Evolutionary conservation across 441 rosid species (phyloP), one percentile per base, ranked within the genome.

Genomic region (Jatropha multifida): DNA sequence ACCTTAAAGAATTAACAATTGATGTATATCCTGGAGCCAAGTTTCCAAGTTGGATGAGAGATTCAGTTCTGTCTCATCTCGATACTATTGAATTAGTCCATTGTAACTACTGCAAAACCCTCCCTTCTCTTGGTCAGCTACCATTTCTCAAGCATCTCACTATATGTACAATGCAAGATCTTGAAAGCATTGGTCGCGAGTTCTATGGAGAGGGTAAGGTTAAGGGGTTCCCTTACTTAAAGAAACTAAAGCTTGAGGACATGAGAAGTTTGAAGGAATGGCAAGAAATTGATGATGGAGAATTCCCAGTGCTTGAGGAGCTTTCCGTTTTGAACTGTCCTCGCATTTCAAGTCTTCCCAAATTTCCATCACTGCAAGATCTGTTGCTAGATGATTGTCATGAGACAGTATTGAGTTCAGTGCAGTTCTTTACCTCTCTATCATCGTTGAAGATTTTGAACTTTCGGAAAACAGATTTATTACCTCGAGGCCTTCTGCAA

Each of bases 101-200:
- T 61, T 80, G 88, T 63, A 80, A 74, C 40, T 46, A 76, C 59
- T 66, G 83, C 63, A 44, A 26, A 27, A 48, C 66, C 38, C 62
- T 85, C 64, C 88, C 88, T 20, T 66, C 83, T 10, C 76, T 80
- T 20, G 80, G 77, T 63, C 83, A 80, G 74, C 80, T 83, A 62
- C 83, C 83, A 14, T 75, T 55, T 64, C 83, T 83, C 72, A 75
- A 75, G 67, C 52, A 44, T 67, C 83, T 83, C 58, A 55, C 66
- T 65, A 59, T 83, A 49, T 52, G 40, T 46, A 82, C 67, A 78
- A 76, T 70, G 79, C 68, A 48, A 40, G 76, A 80, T 66, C 59
- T 77, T 51, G 64, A 68, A 77, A 60, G 68, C 46, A 26, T 82
- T 66, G 82, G 75, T 13, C 73, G 64, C 41, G 81, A 68, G 55